Evolutionary conservation across 2,329 filamentous ascomycete species (phyloP).

Genomic region (Chalaropsis ovoidea): DNA sequence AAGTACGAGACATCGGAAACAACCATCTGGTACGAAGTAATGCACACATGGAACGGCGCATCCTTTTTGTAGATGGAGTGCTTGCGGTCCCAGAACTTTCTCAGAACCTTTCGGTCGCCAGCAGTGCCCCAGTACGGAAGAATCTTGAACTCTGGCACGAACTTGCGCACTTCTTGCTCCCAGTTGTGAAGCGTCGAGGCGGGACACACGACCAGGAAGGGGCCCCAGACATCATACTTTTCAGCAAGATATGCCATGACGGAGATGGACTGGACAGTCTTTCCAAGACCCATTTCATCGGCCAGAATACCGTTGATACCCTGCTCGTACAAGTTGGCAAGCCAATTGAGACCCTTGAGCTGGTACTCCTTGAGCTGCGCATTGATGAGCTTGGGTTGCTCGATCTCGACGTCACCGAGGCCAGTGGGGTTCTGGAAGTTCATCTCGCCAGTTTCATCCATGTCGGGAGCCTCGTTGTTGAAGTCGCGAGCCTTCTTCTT

Average conservation of each 20-base stretch:
- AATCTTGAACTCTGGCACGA: slow-evolving; percentile 89
- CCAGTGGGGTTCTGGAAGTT: slow-evolving; percentile 99
- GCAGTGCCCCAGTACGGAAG: slow-evolving; percentile 96
- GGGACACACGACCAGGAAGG: slow-evolving; percentile 91
- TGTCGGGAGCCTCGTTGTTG: slow-evolving; percentile 61
- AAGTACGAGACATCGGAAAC: slow-evolving; percentile 95
- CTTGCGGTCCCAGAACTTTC: slow-evolving; percentile 98
- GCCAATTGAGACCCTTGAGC: slow-evolving; percentile 97
- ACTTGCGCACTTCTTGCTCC: slow-evolving; percentile 95
- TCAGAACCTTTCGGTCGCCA: slow-evolving; percentile 85
- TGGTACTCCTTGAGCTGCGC: slow-evolving; percentile 97
- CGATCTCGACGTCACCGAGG: slow-evolving; percentile 84
- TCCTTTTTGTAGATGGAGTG: slow-evolving; percentile 91
- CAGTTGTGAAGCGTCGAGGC: slow-evolving; percentile 97
- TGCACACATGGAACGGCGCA: slow-evolving; percentile 86
- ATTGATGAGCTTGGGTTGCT: slow-evolving; percentile 86
- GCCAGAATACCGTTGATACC: slow-evolving; percentile 98
- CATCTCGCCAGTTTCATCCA: slow-evolving; percentile 92
- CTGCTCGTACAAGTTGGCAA: slow-evolving; percentile 97
- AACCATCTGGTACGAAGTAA: slow-evolving; percentile 95
- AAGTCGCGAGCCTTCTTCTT: slow-evolving; percentile 88
- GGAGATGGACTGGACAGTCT: slow-evolving; percentile 97
- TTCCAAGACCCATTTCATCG: slow-evolving; percentile 98
- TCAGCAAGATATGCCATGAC: slow-evolving; percentile 98
- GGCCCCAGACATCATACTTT: slow-evolving; percentile 95